Percentiles rank a stretch among this genome's conserved stretches.
These are phyloP conservation scores for Bruguiera hainesii DNA, from an alignment of 441 rosid genomes.

Conservation along the genomic window DNA sequence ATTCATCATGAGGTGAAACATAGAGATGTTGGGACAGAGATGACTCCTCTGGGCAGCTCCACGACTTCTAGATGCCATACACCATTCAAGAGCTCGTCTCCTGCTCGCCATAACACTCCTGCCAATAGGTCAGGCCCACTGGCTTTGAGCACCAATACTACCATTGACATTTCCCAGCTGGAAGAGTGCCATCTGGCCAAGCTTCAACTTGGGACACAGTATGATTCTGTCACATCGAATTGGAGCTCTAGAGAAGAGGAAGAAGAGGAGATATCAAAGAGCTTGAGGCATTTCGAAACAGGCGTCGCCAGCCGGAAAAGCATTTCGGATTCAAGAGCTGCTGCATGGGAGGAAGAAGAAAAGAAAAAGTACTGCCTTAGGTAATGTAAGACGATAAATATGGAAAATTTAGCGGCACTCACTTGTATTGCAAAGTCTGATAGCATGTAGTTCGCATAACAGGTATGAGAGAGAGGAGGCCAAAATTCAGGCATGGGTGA, in stretches of 20 bases:
- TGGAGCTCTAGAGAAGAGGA: conserved; percentile 99
- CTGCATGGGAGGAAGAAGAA: conserved; percentile 76
- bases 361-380: conserved; percentile 74
- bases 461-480: conserved; percentile 97
- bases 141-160: conserved; percentile 29
- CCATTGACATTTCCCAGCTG: conserved; percentile 61
- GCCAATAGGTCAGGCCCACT: conserved; percentile 83
- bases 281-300: conserved; percentile 76
- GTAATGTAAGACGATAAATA: conserved; percentile 23
- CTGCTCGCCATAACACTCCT: conserved; percentile 92
- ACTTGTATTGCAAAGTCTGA: background rate
- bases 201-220: conserved; percentile 63
- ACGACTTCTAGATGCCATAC: conserved; percentile 77
- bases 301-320: conserved; percentile 42
- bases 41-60: conserved; percentile 89
- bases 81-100: conserved; percentile 64
- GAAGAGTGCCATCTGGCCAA: conserved; percentile 67
- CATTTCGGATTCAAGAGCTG: conserved; percentile 55
- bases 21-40: conserved; percentile 86
- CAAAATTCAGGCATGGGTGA: conserved; percentile 90
- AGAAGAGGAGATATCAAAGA: conserved; percentile 85
- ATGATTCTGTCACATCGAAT: conserved; percentile 57
- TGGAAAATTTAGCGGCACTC: conserved; percentile 4
- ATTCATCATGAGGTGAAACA: conserved; percentile 45
- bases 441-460: conserved; percentile 10